Conservation (phyloP, 495 filamentous ascomycete species). For the Mycothermus thermophilus region DNA sequence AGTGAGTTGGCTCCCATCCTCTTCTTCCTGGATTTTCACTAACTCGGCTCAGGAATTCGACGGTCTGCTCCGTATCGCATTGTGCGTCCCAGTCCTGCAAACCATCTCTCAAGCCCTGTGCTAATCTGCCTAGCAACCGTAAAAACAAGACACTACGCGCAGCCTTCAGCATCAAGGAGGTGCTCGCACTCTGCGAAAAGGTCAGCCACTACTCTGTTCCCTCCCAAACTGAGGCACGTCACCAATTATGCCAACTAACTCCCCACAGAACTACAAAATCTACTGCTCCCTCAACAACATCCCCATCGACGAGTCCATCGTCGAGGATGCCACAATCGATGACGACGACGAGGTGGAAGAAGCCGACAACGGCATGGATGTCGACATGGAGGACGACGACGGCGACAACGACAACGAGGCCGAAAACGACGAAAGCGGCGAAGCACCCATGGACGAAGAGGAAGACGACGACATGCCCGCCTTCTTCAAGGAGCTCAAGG, state of each 20-base stretch:
- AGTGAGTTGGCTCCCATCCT: neutral
- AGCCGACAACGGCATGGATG: conserved; percentile 21
- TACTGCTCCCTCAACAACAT: conserved; percentile 80
- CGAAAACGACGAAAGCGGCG: conserved; percentile 28
- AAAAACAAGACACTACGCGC: conserved; percentile 61
- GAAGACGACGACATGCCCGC: conserved; percentile 41
- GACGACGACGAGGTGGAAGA: neutral
- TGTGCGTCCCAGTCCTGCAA: conserved; percentile 33
- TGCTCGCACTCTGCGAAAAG: conserved; percentile 65
- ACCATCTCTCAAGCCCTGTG: neutral
- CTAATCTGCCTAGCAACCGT: conserved; percentile 15
- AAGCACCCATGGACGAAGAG: conserved; percentile 33
- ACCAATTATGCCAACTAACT: neutral
- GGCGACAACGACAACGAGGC: conserved; percentile 40
- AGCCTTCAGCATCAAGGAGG: conserved; percentile 54
- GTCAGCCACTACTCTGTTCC: neutral
- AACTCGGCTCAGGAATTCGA: conserved; percentile 55
- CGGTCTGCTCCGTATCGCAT: conserved; percentile 70
- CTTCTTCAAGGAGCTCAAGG: conserved; percentile 61
- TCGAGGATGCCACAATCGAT: conserved; percentile 34
- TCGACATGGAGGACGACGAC: conserved; percentile 44
- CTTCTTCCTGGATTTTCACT: neutral
- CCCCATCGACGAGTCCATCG: conserved; percentile 54
- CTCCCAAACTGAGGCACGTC: too few relatives aligned
- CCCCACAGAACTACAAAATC: conserved; percentile 55